Evolutionary conservation across 257 asterid species (phyloP), one percentile per base, ranked within the genome.

Genomic region (Striga asiatica): DNA sequence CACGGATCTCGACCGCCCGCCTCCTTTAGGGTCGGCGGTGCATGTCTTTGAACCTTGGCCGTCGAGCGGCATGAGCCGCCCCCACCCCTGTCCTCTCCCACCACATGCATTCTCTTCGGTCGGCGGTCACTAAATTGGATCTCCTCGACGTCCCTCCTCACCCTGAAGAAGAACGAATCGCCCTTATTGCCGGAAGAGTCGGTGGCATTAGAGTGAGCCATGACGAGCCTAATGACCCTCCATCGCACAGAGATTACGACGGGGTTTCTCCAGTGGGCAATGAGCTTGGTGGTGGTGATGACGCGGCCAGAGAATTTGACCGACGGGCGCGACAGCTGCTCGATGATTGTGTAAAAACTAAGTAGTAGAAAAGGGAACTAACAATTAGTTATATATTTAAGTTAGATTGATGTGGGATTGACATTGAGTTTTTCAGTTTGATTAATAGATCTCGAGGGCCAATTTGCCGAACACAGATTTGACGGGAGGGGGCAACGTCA

Each of bases 1-100:
- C 97, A 0, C 95, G 91, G 61, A 88, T 88, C 84, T 88, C 95
- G 10, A 94, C 95, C 0, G 95, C 97, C 91, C 93, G 84, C 1
- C 85, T 65, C 43, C 97, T 95, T 95, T 95, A 88, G 1, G 95
- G 95, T 43, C 97, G 62, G 60, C 69, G 93, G 2, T 95, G 80
- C 10, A 88, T 94, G 3, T 95, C 97, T 38, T 88, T 60, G 45
- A 72, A 88, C 71, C 70, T 88, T 10, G 66, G 73, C 73, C 77
- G 70, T 1, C 35, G 58, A 74, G 32, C 2, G 51, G 50, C 47
- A 56, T 29, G 9, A 29, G 35, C 9, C 8, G 35, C 5, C 1
- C 2, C 3, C 35, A 29, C 9, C 35, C 6, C 8, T 10, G 5
- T 29, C 35, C 8, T 29, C 35, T 29, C 8, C 9, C 35, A 7